These are phyloP conservation scores for Emmonsia crescens DNA, from an alignment of 2,329 filamentous ascomycete species.

Conservation along the genomic window DNA sequence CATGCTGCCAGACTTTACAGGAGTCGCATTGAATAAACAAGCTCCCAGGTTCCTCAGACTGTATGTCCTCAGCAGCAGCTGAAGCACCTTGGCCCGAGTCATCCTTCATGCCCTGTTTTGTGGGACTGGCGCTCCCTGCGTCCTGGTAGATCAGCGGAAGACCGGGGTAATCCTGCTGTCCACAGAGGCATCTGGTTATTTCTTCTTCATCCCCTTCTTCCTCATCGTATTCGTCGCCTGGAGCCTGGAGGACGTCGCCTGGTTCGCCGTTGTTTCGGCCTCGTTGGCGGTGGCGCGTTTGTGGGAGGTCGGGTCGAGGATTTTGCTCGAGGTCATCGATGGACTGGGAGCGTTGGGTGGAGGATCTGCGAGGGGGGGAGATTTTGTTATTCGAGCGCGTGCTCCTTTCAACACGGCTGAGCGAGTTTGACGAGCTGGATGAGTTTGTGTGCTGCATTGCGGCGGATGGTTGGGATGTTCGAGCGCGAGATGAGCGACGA, in stretches of 20 bases:
- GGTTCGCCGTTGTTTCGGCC: slow-evolving; percentile 51
- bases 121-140: slow-evolving; percentile 45
- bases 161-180: slow-evolving; percentile 88
- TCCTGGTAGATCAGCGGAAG: slow-evolving; percentile 50
- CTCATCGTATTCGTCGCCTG: slow-evolving; percentile 32
- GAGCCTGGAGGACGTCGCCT: slow-evolving; percentile 40
- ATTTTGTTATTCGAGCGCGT: slow-evolving; percentile 63
- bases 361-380: slow-evolving; percentile 63
- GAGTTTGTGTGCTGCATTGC: slow-evolving; percentile 67
- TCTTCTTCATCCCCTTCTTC: slow-evolving; percentile 76
- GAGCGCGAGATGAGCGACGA: slow-evolving; percentile 85
- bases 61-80: slow-evolving; percentile 47
- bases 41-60: slow-evolving; percentile 78
- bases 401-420: slow-evolving; percentile 62
- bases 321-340: slow-evolving; percentile 44
- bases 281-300: slow-evolving; percentile 62
- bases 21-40: slow-evolving; percentile 97
- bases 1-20: slow-evolving; percentile 98
- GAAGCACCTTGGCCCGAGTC: slow-evolving; percentile 48
- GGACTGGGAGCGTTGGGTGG: slow-evolving; percentile 45
- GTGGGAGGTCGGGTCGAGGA: slow-evolving; percentile 50
- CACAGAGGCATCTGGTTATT: slow-evolving; percentile 89
- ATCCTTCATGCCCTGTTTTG: slow-evolving; percentile 47
- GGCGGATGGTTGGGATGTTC: slow-evolving; percentile 56
- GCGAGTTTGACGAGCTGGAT: slow-evolving; percentile 60